Evolutionary conservation across 805 yeast species (phyloP), one percentile per base, ranked within the genome.

Genomic region (Gaillardinia entomophila): DNA sequence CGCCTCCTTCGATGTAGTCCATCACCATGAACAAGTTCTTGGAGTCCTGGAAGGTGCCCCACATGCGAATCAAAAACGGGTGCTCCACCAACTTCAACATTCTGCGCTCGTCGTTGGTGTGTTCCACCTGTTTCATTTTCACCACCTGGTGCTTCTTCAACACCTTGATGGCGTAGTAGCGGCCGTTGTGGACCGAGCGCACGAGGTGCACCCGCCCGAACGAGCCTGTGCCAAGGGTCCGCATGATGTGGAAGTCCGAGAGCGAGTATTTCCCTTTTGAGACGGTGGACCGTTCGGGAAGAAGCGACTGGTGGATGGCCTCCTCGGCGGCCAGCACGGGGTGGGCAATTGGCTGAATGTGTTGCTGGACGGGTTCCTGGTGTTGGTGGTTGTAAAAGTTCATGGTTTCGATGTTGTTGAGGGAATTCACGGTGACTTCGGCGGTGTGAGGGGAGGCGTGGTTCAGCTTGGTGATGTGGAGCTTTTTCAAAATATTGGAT

Each of bases 1-100:
- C 81, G 16, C 81, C 81, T 16, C 81, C 81, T 51, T 75, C 81
- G 45, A 75, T 74, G 53, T 74, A 75, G 48, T 75, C 81, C 81
- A 75, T 75, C 24, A 75, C 72, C 80, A 75, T 74, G 41, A 75
- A 75, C 35, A 75, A 54, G 42, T 73, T 73, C 42, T 64, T 66
- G 24, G 74, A 60, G 45, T 75, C 81, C 49, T 75, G 80, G 46
- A 70, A 75, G 4, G 80, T 75, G n/a, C 81, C 81, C 81, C 81
- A 75, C 79, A 75, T 74, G 35, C 80, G 51, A 40, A 73, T 75
- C 41, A 75, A 60, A 40, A 75, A 75, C 5, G 81, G 81, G 45
- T 75, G 81, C 41, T 75, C 76, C 10, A 75, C 75, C 34, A 73
- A 57, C 40, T 69, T 72, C 25, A 75, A 56, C 75, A 75, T 75